Evolutionary conservation across 140 eudicot genomes (phyloP), one percentile per base, ranked within the genome.

Genomic region (Artemisia princeps): DNA sequence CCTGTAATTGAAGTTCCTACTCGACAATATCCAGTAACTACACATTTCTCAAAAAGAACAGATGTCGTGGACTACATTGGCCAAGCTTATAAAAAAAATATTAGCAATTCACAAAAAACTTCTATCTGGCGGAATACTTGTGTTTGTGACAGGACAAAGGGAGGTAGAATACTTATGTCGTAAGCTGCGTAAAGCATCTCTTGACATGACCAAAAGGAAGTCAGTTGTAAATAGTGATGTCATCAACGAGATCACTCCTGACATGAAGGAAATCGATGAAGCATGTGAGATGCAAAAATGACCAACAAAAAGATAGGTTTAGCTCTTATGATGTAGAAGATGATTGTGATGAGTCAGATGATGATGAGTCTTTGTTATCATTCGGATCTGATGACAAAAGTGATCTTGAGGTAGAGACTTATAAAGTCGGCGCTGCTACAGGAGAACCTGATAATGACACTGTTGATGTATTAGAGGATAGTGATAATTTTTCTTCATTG

Each of bases 61-160:
- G 96, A 86, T 59, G 62, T 80, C 4, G 84, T 82, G 19, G 96
- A 92, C 80, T 92, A 92, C 79, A 62, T 92, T 75, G 99, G 99
- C 58, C 94, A 88, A 82, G 96, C 99, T n/a, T 88, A 79, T 69
- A 88, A 82, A 64, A 64, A 92, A 84, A 70, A 87, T 92, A 64
- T 40, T 92, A 71, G 72, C 95, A 44, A 92, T 92, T 73, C 99
- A 92, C 86, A 92, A 82, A 81, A 82, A 76, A 58, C 82, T 88
- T 60, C 99, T 96, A 33, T 76, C 96, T 51, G 99, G 99, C 9
- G 99, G 99, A 57, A 84, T 92, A 76, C 96, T 92, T 57, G 96
- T 92, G 15, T 92, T 88, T 64, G 94, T 88, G 46, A 92, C 96
- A 6, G 99, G 99, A 11, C 99, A 92, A 77, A 74, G 95, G 72